These are phyloP conservation scores for Raphanus sativus DNA, from an alignment of 345 rosid genomes.

Conservation along the genomic window DNA sequence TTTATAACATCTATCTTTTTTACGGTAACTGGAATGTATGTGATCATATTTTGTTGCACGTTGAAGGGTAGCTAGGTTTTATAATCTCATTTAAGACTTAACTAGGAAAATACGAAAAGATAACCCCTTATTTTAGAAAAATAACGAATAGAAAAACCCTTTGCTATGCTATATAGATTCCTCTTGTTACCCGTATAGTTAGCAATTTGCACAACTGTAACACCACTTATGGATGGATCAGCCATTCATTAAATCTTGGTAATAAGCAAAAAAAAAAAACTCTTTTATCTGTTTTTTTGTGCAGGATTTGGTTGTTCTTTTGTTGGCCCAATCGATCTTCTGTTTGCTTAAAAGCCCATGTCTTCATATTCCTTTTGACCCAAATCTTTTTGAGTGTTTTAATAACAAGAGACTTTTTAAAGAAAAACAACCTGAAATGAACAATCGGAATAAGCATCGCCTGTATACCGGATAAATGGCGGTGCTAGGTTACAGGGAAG, in stretches of 20 bases:
- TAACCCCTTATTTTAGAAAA: neutral
- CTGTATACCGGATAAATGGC: too few relatives aligned
- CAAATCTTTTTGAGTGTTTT: neutral
- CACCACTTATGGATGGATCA: neutral
- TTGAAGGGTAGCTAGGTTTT: neutral
- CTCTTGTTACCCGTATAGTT: conserved; percentile 25
- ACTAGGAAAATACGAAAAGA: neutral
- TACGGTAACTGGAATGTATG: too few relatives aligned
- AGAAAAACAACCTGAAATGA: too few relatives aligned
- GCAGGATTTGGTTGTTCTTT: neutral
- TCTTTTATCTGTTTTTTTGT: neutral
- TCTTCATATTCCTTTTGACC: neutral
- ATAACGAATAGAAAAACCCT: neutral
- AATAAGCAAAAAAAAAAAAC: neutral
- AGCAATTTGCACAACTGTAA: conserved; percentile 21
- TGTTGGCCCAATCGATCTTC: neutral
- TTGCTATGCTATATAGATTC: conserved; percentile 1
- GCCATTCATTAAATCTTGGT: neutral
- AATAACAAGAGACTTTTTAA: neutral
- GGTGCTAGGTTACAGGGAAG: too few relatives aligned
- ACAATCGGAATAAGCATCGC: too few relatives aligned
- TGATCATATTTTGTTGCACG: too few relatives aligned
- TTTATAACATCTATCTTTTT: too few relatives aligned
- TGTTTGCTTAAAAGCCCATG: neutral
- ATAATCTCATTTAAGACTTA: neutral